A percentile compares a stretch with the other conserved stretches of the same genome.
Conservation (phyloP, 192 early-diverging fungal genomes). For the Linnemannia exigua region DNA sequence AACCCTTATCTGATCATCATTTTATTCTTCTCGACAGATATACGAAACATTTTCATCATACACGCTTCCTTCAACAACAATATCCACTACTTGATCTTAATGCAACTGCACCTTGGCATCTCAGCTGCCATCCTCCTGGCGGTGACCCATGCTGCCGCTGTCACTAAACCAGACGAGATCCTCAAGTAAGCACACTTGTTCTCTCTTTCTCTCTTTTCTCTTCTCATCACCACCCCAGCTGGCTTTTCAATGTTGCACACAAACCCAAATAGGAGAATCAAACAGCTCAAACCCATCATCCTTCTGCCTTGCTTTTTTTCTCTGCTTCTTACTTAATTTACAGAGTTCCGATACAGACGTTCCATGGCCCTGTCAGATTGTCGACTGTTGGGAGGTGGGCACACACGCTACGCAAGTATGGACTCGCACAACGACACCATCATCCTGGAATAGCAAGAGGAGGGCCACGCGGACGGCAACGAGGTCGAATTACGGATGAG, state of each 20-base stretch:
- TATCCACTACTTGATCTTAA: not conserved
- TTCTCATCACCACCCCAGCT: no score
- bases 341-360: conserved; percentile 25
- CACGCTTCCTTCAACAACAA: not conserved
- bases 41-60: not conserved
- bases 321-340: not conserved
- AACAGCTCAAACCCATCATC: not conserved
- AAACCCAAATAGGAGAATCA: not conserved
- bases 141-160: not conserved
- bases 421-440: conserved; percentile 1
- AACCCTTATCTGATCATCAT: not conserved
- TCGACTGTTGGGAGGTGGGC: conserved; percentile 32
- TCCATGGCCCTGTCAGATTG: not conserved
- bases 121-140: conserved; percentile 15
- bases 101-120: conserved; percentile 31
- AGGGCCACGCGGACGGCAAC: conserved; percentile 4
- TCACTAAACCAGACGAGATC: not conserved
- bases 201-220: not conserved
- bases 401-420: conserved; percentile 34
- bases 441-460: no score
- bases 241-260: no score
- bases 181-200: conserved; percentile 20
- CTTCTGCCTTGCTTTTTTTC: not conserved
- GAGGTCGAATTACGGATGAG: not conserved
- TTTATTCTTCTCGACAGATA: not conserved